Evolutionary conservation across 148 eudicot genomes (phyloP), one percentile per base, ranked within the genome.

Genomic region (Amaranthus palmeri): DNA sequence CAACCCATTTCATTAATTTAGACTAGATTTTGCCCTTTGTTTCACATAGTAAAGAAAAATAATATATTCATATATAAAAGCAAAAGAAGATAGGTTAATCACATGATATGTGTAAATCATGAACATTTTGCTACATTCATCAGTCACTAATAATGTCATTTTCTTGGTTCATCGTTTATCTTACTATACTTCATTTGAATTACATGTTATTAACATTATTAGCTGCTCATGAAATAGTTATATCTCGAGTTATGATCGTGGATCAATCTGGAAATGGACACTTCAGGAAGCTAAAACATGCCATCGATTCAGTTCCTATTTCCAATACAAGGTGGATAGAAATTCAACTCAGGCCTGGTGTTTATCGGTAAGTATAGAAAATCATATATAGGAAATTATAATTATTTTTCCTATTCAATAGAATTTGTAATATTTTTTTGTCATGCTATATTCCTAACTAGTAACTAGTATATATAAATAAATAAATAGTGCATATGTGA

Each of bases 321-420:
- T 12, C 62, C 45, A 84, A 84, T 54, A 43, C 54, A 45, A n/a
- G 65, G n/a, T 83, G 86, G 86, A 45, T 75, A 7, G 73, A 72
- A 45, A 81, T 83, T 49, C 70, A 65, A 25, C 18, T 78, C 43
- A 13, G 69, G 67, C 54, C 80, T 2, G 80, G 80, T 44, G 25
- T 72, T 42, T 78, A 78, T 52, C 6, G 41, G 80, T 78, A 67
- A 67, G 69, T 0, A 25, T 25, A 25, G 36, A 25, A 25, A 25
- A 25, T 25, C 36, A 25, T 25, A 25, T 25, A 25, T 25, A 25
- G 36, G 36, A 25, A 25, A 25, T 25, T 25, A 25, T 25, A 25
- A 0, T 25, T 25, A 25, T 25, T 25, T 25, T 25, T 25, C 36
- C 36, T 25, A 25, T 25, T 25, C 36, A 25, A 25, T 25, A 25